Base-by-base conservation (phyloP, 2,329 filamentous ascomycete genomes). In the Penicillium sp. region DNA sequence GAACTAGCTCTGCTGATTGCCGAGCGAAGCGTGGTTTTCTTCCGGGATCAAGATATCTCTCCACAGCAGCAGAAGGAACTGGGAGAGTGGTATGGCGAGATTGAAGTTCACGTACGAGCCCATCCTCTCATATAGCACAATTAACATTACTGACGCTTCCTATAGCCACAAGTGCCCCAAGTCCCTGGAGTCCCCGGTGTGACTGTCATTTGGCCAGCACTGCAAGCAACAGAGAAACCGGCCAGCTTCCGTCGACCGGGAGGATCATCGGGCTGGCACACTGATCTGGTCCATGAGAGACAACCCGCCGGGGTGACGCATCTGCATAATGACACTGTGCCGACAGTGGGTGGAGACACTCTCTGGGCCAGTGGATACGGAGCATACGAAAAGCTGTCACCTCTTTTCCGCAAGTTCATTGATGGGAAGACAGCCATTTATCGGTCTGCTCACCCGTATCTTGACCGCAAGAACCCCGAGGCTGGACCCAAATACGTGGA, bases 301-400 rank as follows among this genome's bases (percentile, higher is more conserved):
- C 83, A 87, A 46, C 84, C 85, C 1, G 82, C 85, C 0, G 84
- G 83, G 5, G 79, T 86, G 43, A 86, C 84, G 0, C 82, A 86
- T 61, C 70, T 86, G 5, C 82, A 86, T 67, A 85, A 85, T 44
- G 83, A 86, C 61, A 82, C 81, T 0, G 73, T 87, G 0, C 82
- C 83, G 0, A 73, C 73, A 0, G 61, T 80, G 0, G 85, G 85
- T 1, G 85, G 85, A 9, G 85, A 88, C 63, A 87, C 85, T 0
- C 75, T 87, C 0, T 88, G 85, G 84, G 81, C 84, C 0, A 81
- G 77, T 47, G 83, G 84, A 1, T 87, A 87, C 60, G 72, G 79
- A 0, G 84, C 84, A 0, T 88, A 88, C 56, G 83, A 86, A 65
- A 87, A 87, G 67, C 74, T 87, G 0, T 85, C 81, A 1, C 85